Evolutionary conservation across 2,329 filamentous ascomycete genomes (phyloP).

Genomic region (Xylariales sp.): DNA sequence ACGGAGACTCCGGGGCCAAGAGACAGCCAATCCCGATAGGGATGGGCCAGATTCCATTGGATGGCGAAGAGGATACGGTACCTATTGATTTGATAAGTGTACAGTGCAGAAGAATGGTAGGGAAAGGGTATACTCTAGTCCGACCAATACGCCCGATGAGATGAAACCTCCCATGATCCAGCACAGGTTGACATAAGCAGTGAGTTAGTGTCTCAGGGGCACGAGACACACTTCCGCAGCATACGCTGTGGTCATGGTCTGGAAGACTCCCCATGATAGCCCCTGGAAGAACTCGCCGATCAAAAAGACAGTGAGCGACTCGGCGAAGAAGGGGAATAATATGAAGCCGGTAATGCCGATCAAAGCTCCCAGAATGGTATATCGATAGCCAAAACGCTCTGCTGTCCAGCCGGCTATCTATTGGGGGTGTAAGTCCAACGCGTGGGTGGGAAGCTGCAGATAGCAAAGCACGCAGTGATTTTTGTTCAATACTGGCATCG

Average conservation of each 20-base stretch:
- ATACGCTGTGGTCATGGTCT: conserved; percentile 32
- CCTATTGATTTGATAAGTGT: too few species aligned
- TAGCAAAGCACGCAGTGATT: too few species aligned
- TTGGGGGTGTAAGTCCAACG: too few species aligned
- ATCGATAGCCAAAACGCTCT: conserved; percentile 29
- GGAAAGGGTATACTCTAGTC: conserved; percentile 24
- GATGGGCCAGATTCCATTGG: conserved; percentile 41
- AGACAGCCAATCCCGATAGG: conserved; percentile 33
- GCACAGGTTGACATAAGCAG: conserved; percentile 34
- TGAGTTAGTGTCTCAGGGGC: conserved; percentile 32
- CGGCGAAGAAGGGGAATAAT: conserved; percentile 31
- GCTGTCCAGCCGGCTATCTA: conserved; percentile 33
- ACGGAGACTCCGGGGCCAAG: conserved; percentile 42
- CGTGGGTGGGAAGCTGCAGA: too few species aligned
- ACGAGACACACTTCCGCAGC: conserved; percentile 33
- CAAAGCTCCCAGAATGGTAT: conserved; percentile 31
- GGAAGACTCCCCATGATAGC: conserved; percentile 30
- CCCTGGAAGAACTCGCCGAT: conserved; percentile 31
- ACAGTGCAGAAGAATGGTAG: too few species aligned
- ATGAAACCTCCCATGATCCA: conserved; percentile 38
- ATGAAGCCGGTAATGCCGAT: conserved; percentile 29
- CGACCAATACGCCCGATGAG: conserved; percentile 30
- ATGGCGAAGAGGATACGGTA: conserved; percentile 40
- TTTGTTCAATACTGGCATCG: too few species aligned
- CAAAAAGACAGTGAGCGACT: conserved; percentile 23